Percentiles rank a stretch among this genome's conserved stretches.
Evolutionary conservation across 1,284 basidiomycete species (phyloP).

Genomic region (Dichomitus squalens): DNA sequence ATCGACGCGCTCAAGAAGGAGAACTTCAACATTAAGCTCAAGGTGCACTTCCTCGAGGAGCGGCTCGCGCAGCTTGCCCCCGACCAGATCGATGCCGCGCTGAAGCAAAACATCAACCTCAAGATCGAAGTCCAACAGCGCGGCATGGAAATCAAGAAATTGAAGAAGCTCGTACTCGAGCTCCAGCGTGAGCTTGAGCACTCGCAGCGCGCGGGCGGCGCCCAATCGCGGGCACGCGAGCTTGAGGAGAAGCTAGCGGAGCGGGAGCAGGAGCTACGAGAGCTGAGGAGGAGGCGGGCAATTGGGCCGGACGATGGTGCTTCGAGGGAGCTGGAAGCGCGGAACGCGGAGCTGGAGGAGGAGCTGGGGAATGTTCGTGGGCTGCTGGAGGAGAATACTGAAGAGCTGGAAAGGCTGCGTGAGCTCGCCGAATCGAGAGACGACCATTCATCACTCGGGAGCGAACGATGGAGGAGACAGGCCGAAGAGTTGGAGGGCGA

Average conservation of each 20-base stretch:
- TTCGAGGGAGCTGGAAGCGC: slow-evolving; percentile 54
- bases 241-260: slow-evolving; percentile 71
- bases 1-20: slow-evolving; percentile 94
- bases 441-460: slow-evolving; percentile 43
- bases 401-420: slow-evolving; percentile 69
- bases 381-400: slow-evolving; percentile 75
- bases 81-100: slow-evolving; percentile 87
- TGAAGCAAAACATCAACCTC: slow-evolving; percentile 93
- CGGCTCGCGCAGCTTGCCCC: slow-evolving; percentile 86
- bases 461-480: slow-evolving; percentile 43
- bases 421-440: slow-evolving; percentile 61
- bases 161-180: slow-evolving; percentile 87
- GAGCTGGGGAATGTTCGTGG: slow-evolving; percentile 67
- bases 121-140: slow-evolving; percentile 92
- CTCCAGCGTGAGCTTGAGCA: slow-evolving; percentile 80
- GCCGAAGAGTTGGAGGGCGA: slow-evolving; percentile 66
- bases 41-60: slow-evolving; percentile 92
- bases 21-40: slow-evolving; percentile 92
- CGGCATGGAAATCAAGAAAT: slow-evolving; percentile 90
- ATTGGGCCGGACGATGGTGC: slow-evolving; percentile 47
- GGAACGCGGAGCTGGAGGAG: slow-evolving; percentile 69
- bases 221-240: slow-evolving; percentile 55
- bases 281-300: slow-evolving; percentile 51
- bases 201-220: slow-evolving; percentile 59
- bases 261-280: slow-evolving; percentile 66